phyloP scores from a whole-genome alignment of 1,284 basidiomycete genomes.

The Wolfiporia cocos region DNA sequence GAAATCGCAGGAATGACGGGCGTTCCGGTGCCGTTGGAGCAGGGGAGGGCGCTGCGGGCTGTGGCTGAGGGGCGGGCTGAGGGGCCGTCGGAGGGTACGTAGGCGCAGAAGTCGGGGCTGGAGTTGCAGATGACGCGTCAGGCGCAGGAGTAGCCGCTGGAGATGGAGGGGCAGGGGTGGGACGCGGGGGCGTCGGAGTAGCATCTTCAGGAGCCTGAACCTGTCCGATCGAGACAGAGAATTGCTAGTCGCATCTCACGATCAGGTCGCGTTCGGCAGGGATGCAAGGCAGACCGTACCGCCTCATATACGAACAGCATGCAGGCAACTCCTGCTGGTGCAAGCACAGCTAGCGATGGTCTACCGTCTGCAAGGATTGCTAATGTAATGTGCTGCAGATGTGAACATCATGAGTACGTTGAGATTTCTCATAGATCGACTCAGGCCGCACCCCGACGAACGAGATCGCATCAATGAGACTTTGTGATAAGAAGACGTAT shows the following conservation, averaged over 20 bases:
- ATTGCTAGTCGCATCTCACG: constrained; percentile 53
- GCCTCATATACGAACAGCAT: constrained; percentile 69
- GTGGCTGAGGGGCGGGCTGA: not conserved
- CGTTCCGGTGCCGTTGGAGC: constrained; percentile 17
- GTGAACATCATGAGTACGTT: not conserved
- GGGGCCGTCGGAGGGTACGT: not conserved
- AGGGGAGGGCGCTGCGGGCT: constrained; percentile 14
- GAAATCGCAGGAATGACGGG: constrained; percentile 37
- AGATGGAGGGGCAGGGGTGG: constrained; percentile 19
- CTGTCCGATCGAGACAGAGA: constrained; percentile 71
- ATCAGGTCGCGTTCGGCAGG: constrained; percentile 1
- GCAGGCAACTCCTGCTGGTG: constrained; percentile 76
- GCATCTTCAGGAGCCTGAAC: constrained; percentile 77
- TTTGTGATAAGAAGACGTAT: constrained; percentile 76
- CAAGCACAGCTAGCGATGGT: constrained; percentile 71
- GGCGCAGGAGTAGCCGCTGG: constrained; percentile 14
- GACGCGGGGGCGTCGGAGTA: constrained; percentile 19
- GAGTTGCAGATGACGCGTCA: constrained; percentile 4
- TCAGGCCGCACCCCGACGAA: constrained; percentile 55
- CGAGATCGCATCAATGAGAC: constrained; percentile 72
- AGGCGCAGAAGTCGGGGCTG: not conserved
- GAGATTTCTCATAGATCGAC: not conserved
- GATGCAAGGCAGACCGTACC: constrained; percentile 28
- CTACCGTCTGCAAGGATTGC: constrained; percentile 77
- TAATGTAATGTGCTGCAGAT: constrained; percentile 64